phyloP scores from a whole-genome alignment of 805 yeast species.

The Saturnispora kantuleensis region DNA sequence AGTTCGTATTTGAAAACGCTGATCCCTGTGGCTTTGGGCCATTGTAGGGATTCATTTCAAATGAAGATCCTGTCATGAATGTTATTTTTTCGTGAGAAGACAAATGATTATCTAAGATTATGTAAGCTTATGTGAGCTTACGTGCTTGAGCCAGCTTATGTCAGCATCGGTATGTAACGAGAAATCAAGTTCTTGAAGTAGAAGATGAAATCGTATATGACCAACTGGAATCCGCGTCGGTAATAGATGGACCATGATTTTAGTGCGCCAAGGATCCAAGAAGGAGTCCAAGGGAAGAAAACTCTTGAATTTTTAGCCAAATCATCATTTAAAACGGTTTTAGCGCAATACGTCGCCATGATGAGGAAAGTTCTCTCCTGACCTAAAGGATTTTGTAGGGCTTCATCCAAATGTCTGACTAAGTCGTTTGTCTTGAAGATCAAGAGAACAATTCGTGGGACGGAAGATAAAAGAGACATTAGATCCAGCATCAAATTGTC shows the following conservation, averaged over 20 bases:
- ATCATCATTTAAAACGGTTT: constrained; percentile 63
- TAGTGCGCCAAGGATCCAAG: constrained; percentile 22
- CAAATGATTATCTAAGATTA: no score
- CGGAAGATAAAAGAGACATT: constrained; percentile 65
- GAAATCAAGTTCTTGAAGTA: constrained; percentile 5
- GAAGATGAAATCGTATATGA: constrained; percentile 26
- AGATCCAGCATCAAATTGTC: constrained; percentile 61
- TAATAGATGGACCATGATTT: constrained; percentile 26
- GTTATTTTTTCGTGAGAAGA: background rate
- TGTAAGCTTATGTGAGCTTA: no score
- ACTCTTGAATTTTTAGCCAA: constrained; percentile 6
- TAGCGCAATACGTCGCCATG: constrained; percentile 84
- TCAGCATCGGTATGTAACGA: background rate
- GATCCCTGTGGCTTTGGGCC: background rate
- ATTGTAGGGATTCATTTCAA: background rate
- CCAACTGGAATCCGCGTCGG: constrained; percentile 24
- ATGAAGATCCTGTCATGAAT: background rate
- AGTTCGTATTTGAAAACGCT: background rate
- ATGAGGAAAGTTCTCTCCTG: constrained; percentile 81
- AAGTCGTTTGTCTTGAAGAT: constrained; percentile 91
- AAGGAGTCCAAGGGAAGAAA: constrained; percentile 14
- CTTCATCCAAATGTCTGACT: constrained; percentile 81
- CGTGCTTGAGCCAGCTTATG: background rate
- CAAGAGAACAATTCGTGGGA: constrained; percentile 80
- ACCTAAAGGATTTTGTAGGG: constrained; percentile 72